Percentiles rank a stretch among this genome's conserved stretches.
Conservation (phyloP, 345 rosid genomes). For the Laguncularia racemosa region DNA sequence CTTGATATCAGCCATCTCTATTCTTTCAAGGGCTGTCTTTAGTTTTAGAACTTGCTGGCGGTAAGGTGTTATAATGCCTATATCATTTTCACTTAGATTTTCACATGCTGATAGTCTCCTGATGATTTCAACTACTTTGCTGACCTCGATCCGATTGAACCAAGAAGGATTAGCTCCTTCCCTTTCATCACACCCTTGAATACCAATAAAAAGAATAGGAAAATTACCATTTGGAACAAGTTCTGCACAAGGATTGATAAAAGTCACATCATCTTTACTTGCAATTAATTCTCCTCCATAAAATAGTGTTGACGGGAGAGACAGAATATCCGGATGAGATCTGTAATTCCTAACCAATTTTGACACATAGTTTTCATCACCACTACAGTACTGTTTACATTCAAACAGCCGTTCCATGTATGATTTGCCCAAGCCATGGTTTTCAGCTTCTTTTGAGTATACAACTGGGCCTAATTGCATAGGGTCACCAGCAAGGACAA, state of each 20-base stretch:
- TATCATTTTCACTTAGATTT: conserved; percentile 46
- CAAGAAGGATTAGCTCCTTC: conserved; percentile 93
- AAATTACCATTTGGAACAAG: conserved; percentile 63
- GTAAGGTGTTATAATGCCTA: conserved; percentile 87
- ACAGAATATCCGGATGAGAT: conserved; percentile 72
- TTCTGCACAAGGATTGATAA: conserved; percentile 25
- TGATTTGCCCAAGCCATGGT: conserved; percentile 61
- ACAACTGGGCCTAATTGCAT: conserved; percentile 93
- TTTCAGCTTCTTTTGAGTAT: conserved; percentile 59
- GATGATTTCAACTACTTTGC: conserved; percentile 70
- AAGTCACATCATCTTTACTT: conserved; percentile 54
- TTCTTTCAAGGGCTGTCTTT: conserved; percentile 54
- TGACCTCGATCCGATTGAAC: conserved; percentile 87
- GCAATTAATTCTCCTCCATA: conserved; percentile 72
- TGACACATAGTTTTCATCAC: conserved; percentile 61
- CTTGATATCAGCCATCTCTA: conserved; percentile 58
- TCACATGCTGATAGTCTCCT: conserved; percentile 40
- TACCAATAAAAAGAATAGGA: conserved; percentile 78
- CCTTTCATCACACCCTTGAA: conserved; percentile 97
- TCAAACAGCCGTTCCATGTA: conserved; percentile 77
- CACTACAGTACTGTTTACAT: conserved; percentile 34
- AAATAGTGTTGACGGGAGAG: conserved; percentile 77
- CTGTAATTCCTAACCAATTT: conserved; percentile 74
- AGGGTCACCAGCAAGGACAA: conserved; percentile 96
- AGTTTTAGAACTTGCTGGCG: conserved; percentile 84